These are phyloP conservation scores for Venturia nashicola DNA, from an alignment of 2,329 filamentous ascomycete species.

Conservation along the genomic window DNA sequence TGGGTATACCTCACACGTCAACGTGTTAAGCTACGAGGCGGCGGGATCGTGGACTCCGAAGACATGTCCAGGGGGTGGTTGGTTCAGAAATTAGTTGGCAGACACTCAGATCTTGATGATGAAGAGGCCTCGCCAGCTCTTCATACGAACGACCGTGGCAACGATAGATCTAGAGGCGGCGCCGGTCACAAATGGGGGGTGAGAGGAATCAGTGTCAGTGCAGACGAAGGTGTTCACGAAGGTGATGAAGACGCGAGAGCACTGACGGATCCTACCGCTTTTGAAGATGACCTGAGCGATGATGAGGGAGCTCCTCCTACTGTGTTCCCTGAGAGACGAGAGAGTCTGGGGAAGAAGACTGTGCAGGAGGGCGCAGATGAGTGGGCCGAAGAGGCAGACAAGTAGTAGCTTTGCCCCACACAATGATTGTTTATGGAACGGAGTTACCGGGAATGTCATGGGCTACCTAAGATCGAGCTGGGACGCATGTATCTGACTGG, in stretches of 20 bases:
- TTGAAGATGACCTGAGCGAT: constrained; percentile 32
- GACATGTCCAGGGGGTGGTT: constrained; percentile 80
- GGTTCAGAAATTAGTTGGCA: constrained; percentile 63
- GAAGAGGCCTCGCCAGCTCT: constrained; percentile 45
- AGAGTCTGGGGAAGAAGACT: constrained; percentile 17
- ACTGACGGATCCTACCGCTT: constrained; percentile 33
- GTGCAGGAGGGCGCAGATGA: constrained; percentile 22
- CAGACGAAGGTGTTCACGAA: constrained; percentile 39
- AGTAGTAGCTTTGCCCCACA: not conserved
- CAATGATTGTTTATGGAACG: not conserved
- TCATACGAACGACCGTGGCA: constrained; percentile 21
- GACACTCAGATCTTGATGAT: constrained; percentile 38
- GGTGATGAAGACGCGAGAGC: constrained; percentile 22
- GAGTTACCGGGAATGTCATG: not conserved
- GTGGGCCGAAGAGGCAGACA: constrained; percentile 21
- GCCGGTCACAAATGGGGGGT: constrained; percentile 40
- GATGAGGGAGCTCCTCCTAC: constrained; percentile 25
- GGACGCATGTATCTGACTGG: not conserved
- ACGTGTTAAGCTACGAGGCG: constrained; percentile 81
- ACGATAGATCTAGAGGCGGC: not conserved
- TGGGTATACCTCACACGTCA: constrained; percentile 95
- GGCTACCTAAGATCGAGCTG: not conserved
- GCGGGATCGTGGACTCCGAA: constrained; percentile 80
- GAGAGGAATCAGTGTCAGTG: constrained; percentile 46
- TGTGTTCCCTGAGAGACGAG: constrained; percentile 1